phyloP scores from a whole-genome alignment of 2,329 filamentous ascomycete genomes.

The Hypomyces perniciosus region DNA sequence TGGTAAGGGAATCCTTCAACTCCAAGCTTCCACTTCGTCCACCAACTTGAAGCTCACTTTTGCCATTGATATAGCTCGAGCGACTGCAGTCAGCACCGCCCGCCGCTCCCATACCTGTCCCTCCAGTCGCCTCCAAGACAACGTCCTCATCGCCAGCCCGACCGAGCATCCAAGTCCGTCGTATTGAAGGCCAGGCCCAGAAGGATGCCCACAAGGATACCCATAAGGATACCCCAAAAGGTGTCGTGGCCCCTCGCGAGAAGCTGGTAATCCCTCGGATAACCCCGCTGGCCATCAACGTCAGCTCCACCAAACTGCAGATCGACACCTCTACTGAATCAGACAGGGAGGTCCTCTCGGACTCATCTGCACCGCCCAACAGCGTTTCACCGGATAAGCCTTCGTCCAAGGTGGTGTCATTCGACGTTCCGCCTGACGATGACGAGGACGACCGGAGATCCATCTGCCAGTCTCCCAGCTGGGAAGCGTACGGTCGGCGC shows the following conservation, averaged over 20 bases:
- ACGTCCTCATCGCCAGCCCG: conserved; percentile 2
- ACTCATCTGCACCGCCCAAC: conserved; percentile 2
- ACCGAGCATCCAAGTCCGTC: conserved; percentile 13
- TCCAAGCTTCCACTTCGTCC: background rate
- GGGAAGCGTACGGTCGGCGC: conserved; percentile 51
- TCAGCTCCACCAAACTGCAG: conserved; percentile 7
- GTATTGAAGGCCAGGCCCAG: conserved; percentile 6
- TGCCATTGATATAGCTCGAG: conserved; percentile 15
- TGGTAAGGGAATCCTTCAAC: conserved; percentile 39
- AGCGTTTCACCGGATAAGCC: conserved; percentile 17
- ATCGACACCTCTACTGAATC: conserved; percentile 9
- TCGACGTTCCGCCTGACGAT: conserved; percentile 25
- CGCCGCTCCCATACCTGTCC: conserved; percentile 1
- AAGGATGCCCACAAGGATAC: background rate
- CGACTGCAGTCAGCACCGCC: conserved; percentile 14
- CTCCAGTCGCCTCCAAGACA: background rate
- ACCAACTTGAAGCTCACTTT: background rate
- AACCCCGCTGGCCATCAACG: conserved; percentile 15
- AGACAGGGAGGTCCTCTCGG: conserved; percentile 5
- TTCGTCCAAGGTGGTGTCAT: conserved; percentile 25
- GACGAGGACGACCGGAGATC: conserved; percentile 25
- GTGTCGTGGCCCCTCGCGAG: conserved; percentile 3
- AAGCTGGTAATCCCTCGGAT: conserved; percentile 10
- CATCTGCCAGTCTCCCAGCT: conserved; percentile 57
- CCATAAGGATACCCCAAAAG: conserved; percentile 5